Base-by-base conservation (phyloP, 2,329 filamentous ascomycete species). In the Phyllosticta citriasiana region DNA sequence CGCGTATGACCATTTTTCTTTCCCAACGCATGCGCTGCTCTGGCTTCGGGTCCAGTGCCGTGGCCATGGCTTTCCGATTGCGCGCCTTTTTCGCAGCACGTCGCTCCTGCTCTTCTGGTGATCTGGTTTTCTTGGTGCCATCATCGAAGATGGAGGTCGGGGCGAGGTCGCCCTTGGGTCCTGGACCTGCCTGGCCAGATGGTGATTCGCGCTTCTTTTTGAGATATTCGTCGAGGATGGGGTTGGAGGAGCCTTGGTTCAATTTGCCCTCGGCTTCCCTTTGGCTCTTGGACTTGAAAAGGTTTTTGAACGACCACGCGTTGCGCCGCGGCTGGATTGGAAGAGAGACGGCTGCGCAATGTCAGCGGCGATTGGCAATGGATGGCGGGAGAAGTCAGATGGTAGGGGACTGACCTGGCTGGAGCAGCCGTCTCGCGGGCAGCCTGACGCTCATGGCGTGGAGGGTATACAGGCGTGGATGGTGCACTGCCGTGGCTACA, bases 1-100 rank as follows among this genome's bases (percentile, higher is more conserved):
- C 84, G 66, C 88, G 84, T 60, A 93, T 88, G 51, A 96, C 84
- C 81, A 92, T 91, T 74, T 88, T 91, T 68, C 89, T 83, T 77
- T 96, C 86, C 85, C 89, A 96, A 62, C 86, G 82, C 59, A 85
- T 78, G 62, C 91, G 84, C 62, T 81, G 81, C 53, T 80, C 76
- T 16, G 92, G 91, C 66, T 88, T 83, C 4, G 94, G 94, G 72
- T 96, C 88, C 55, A 90, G 76, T 27, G 83, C 82, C 61, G 82
- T 78, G 61, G 83, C 81, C 78, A 88, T 82, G 66, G 81, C 80
- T 47, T 79, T 68, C 40, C 70, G 75, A 67, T 82, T 25, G 65
- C 65, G 63, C 57, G 53, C 60, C 51, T 7, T 19, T 16, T 19
- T 19, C 22, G n/a, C 30, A 33, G 24, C 10, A 22, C 52, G 33